These are phyloP conservation scores for Trypanosoma congolense DNA, from an alignment of 208 protist genomes.

Conservation along the genomic window DNA sequence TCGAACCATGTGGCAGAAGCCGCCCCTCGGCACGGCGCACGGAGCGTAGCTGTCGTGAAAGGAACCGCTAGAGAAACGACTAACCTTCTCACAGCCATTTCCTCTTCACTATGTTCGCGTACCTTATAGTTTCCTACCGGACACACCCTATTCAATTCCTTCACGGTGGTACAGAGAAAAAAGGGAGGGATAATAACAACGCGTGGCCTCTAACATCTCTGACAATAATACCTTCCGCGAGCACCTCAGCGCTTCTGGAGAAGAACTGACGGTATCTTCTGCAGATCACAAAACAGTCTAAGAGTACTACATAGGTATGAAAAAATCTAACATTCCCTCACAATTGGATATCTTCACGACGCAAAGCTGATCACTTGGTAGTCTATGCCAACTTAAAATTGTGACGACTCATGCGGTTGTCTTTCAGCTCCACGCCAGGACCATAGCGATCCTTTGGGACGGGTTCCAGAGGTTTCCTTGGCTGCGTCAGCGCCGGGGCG, in stretches of 20 bases:
- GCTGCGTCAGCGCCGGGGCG: slow-evolving; percentile 60
- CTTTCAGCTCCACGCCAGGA: slow-evolving; percentile 45
- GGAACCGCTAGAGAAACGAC: not conserved
- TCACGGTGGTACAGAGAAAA: not conserved
- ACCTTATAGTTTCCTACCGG: no score
- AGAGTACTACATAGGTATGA: no score
- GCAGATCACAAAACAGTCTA: no score
- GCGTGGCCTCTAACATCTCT: no score
- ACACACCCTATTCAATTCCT: not conserved
- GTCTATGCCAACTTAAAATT: slow-evolving; percentile 64
- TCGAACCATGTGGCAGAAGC: slow-evolving; percentile 65
- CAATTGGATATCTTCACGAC: not conserved
- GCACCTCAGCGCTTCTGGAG: no score
- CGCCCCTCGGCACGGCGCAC: slow-evolving; percentile 15
- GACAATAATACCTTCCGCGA: no score
- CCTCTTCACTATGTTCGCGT: no score
- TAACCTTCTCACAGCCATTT: not conserved
- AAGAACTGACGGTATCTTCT: no score
- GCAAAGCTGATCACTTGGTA: not conserved
- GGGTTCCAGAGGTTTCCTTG: slow-evolving; percentile 24
- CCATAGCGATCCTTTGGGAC: slow-evolving; percentile 50
- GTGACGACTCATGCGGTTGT: slow-evolving; percentile 62
- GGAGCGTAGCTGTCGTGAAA: not conserved
- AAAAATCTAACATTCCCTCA: not conserved
- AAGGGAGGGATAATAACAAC: no score